A percentile compares a stretch with the other conserved stretches of the same genome.
Evolutionary conservation across 441 rosid species (phyloP).

Genomic region (Corymbia calophylla): DNA sequence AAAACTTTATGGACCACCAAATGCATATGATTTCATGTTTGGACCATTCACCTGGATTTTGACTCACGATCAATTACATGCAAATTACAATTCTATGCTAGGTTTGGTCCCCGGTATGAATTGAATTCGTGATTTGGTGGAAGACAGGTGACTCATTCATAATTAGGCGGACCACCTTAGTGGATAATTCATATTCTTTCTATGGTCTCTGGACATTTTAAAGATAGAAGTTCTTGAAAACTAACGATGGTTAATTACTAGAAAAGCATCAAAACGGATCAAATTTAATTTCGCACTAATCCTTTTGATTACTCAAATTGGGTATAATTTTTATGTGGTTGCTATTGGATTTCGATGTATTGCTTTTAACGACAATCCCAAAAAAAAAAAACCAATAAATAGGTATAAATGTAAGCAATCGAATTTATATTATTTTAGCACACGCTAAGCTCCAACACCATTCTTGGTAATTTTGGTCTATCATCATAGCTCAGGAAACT

Average conservation of each 20-base stretch:
- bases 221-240: not conserved
- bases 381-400: not conserved
- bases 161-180: not conserved
- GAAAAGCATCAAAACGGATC: not conserved
- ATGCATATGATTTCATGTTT: not conserved
- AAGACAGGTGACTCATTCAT: not conserved
- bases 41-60: not conserved
- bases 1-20: not conserved
- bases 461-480: not conserved
- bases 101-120: not conserved
- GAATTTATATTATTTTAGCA: not conserved
- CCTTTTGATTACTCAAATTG: not conserved
- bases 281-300: not conserved
- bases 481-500: not conserved
- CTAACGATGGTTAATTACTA: too few relatives aligned
- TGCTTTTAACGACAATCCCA: not conserved
- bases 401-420: accelerated
- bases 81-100: not conserved
- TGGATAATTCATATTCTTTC: not conserved
- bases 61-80: not conserved
- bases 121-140: not conserved
- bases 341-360: not conserved
- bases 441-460: not conserved
- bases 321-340: not conserved
- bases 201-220: not conserved